phyloP scores from a whole-genome alignment of 176 grass and related monocot genomes.

The Oryza longistaminata region DNA sequence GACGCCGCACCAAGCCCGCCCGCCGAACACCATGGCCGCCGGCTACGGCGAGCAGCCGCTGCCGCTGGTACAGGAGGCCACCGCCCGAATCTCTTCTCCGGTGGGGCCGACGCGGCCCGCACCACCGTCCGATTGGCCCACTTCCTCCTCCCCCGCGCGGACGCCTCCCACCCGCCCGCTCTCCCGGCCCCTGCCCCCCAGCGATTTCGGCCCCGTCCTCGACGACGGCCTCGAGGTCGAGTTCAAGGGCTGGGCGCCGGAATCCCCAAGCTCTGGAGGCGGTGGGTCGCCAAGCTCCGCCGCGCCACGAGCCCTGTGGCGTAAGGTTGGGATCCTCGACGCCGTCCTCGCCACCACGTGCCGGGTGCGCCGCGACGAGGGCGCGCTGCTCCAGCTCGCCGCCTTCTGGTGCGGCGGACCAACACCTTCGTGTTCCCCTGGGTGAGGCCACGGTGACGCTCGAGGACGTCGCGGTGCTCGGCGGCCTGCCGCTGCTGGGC shows the following conservation, averaged over 20 bases:
- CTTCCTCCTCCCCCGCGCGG: conserved; percentile 28
- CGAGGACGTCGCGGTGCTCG: conserved; percentile 46
- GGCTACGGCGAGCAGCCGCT: neutral
- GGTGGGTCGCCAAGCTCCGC: conserved; percentile 57
- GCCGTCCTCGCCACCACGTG: conserved; percentile 37
- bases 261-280: conserved; percentile 19
- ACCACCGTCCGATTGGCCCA: neutral
- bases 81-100: conserved; percentile 1
- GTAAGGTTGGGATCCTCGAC: conserved; percentile 34
- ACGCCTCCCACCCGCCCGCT: neutral
- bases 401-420: conserved; percentile 46
- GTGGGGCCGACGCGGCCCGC: neutral
- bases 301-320: conserved; percentile 40
- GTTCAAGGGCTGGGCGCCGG: conserved; percentile 40
- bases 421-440: conserved; percentile 58
- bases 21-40: no score
- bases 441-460: conserved; percentile 59
- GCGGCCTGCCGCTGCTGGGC: neutral
- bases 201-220: neutral
- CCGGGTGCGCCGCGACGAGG: conserved; percentile 20
- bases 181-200: neutral
- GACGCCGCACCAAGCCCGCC: no score
- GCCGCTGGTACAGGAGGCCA: conserved; percentile 25
- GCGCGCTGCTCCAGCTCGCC: conserved; percentile 35
- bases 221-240: neutral